phyloP scores from a whole-genome alignment of 345 rosid species.

The Citrus reticulata region DNA sequence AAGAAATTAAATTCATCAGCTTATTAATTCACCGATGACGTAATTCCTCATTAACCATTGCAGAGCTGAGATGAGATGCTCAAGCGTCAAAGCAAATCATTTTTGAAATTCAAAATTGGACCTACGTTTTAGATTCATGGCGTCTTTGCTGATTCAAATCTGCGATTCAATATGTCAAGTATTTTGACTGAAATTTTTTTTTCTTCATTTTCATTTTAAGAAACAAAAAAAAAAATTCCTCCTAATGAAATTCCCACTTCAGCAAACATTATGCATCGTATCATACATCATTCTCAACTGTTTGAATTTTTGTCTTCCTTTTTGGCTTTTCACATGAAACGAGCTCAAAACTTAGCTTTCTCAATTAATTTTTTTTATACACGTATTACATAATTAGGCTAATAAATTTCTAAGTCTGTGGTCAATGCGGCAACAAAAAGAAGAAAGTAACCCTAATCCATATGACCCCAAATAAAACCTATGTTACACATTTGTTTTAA shows the following conservation, averaged over 20 bases:
- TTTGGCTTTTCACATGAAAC: constrained; percentile 3
- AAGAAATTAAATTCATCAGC: too few species aligned
- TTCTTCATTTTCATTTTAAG: too few species aligned
- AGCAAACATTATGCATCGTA: neutral
- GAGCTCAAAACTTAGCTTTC: neutral
- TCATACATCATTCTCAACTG: neutral
- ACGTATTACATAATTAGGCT: too few species aligned
- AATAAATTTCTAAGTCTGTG: neutral
- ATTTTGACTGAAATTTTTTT: neutral
- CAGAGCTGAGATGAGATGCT: neutral
- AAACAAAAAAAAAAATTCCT: too few species aligned
- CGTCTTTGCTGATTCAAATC: neutral
- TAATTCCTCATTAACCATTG: neutral
- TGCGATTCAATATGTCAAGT: neutral
- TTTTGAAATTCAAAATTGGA: neutral
- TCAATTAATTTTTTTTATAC: too few species aligned
- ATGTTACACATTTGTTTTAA: neutral
- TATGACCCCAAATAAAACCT: neutral
- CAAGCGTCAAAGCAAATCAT: neutral
- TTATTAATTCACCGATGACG: neutral
- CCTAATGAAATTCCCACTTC: neutral
- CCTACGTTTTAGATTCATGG: neutral
- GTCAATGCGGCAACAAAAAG: neutral
- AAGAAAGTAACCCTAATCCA: neutral
- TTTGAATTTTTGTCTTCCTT: neutral